Evolutionary conservation across 2,329 filamentous ascomycete genomes (phyloP).

Genomic region (Colletotrichum simmondsii): DNA sequence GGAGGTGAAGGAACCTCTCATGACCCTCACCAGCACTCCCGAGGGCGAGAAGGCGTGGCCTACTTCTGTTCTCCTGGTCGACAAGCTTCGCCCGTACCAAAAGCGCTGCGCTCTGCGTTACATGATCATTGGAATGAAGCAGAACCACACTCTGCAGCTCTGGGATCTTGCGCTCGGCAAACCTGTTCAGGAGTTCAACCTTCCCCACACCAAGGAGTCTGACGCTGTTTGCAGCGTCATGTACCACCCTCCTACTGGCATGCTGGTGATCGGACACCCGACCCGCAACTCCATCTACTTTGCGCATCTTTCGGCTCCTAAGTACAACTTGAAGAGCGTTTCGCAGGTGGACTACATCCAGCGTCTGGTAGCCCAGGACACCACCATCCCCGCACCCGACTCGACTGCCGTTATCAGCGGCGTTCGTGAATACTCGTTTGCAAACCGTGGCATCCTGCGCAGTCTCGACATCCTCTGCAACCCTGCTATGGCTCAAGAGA

Average conservation of each 20-base stretch:
- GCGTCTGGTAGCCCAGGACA: conserved; percentile 78
- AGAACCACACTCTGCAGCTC: conserved; percentile 97
- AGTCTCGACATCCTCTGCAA: conserved; percentile 89
- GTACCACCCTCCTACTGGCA: conserved; percentile 91
- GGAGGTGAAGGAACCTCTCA: conserved; percentile 86
- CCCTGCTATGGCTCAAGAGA: conserved; percentile 70
- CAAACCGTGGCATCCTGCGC: conserved; percentile 84
- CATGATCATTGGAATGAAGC: conserved; percentile 97
- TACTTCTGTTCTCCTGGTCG: conserved; percentile 93
- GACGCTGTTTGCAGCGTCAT: conserved; percentile 98
- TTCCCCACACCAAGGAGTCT: conserved; percentile 95
- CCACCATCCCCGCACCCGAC: conserved; percentile 83
- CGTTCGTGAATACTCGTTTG: conserved; percentile 93
- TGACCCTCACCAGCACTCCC: conserved; percentile 87
- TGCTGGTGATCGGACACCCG: conserved; percentile 94
- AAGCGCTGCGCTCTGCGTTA: conserved; percentile 92
- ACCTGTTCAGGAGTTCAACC: conserved; percentile 95
- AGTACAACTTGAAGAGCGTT: conserved; percentile 85
- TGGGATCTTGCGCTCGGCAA: conserved; percentile 98
- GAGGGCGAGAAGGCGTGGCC: conserved; percentile 96
- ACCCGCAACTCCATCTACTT: conserved; percentile 98
- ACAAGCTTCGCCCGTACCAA: conserved; percentile 93
- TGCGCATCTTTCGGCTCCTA: conserved; percentile 92
- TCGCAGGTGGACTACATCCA: conserved; percentile 90
- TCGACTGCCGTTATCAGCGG: conserved; percentile 98